Conservation (phyloP, 148 eudicot genomes). For the Limonium bicolor region DNA sequence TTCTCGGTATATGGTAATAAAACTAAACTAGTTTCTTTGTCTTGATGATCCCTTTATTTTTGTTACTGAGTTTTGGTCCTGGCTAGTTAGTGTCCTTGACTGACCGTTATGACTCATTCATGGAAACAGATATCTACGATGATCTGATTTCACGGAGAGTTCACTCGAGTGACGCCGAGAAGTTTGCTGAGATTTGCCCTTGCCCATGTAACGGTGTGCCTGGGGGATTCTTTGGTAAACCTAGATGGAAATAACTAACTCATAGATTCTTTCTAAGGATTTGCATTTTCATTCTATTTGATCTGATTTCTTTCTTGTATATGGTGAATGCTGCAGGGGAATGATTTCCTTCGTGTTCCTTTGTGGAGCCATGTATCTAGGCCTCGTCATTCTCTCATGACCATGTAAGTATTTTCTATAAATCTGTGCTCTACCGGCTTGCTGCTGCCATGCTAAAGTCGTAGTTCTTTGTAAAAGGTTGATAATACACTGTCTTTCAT, state of each 20-base stretch:
- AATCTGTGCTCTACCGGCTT: too few species aligned
- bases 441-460: too few species aligned
- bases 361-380: constrained; percentile 80
- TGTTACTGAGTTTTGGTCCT: too few species aligned
- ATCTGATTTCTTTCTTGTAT: background rate
- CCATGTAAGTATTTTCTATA: too few species aligned
- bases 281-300: too few species aligned
- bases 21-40: too few species aligned
- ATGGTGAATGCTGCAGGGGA: constrained; percentile 65
- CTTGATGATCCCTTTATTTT: too few species aligned
- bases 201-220: constrained; percentile 90
- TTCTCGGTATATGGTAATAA: constrained; percentile 86
- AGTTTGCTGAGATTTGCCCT: constrained; percentile 93
- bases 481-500: too few species aligned
- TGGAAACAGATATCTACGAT: constrained; percentile 70
- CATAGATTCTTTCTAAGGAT: too few species aligned
- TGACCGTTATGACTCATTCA: too few species aligned
- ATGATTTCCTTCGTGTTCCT: constrained; percentile 69
- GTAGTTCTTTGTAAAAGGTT: too few species aligned
- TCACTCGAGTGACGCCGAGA: constrained; percentile 91
- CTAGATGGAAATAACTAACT: constrained; percentile 2
- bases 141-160: constrained; percentile 94
- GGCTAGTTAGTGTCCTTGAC: too few species aligned
- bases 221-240: constrained; percentile 96
- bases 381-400: constrained; percentile 90